Evolutionary conservation across 2,329 filamentous ascomycete species (phyloP), one percentile per base, ranked within the genome.

Genomic region (Ilyonectria mors-panacis): DNA sequence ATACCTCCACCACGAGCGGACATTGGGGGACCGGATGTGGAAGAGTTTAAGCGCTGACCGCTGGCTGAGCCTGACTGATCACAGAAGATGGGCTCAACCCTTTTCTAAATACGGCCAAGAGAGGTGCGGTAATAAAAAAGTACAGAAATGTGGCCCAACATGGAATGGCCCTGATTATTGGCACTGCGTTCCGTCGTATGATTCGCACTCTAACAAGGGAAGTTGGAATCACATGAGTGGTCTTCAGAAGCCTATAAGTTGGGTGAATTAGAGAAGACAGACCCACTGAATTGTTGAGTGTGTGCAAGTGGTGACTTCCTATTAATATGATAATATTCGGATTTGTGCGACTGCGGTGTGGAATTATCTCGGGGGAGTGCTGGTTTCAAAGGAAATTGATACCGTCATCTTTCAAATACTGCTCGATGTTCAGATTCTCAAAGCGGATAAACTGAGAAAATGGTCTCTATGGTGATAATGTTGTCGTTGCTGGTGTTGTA

Each of bases 221-320:
- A 48, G 44, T 10, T 68, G 33, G 61, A 67, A 6, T 65, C 68
- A 1, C 65, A 65, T 26, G 68, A 70, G 42, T 65, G 68, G 1
- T 70, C 68, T 33, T 68, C 58, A 65, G 33, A 70, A 70, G 54
- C 68, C 68, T 10, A 6, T 65, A 21, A 67, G 67, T n/a, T 69
- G 59, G 59, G 64, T 67, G 67, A 13, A 64, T 69, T 1, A 51
- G 47, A 69, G 50, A 30, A 64, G 67, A 37, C n/a, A 53, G 12
- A n/a, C n/a, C 6, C 17, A 15, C 26, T 5, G 15, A 6, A 2
- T 28, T 28, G 23, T 48, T 39, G 12, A 17, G 8, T 3, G 12
- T 1, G 10, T 33, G 12, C 8, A 12, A 33, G 9, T 33, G 9
- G 8, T 12, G 12, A 33, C 2, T 33, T 1, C 30, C 8, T 33